A percentile compares a stretch with the other conserved stretches of the same genome.
These are phyloP conservation scores for Asterochloris erici DNA, from an alignment of 139 green algal genomes.

Conservation along the genomic window DNA sequence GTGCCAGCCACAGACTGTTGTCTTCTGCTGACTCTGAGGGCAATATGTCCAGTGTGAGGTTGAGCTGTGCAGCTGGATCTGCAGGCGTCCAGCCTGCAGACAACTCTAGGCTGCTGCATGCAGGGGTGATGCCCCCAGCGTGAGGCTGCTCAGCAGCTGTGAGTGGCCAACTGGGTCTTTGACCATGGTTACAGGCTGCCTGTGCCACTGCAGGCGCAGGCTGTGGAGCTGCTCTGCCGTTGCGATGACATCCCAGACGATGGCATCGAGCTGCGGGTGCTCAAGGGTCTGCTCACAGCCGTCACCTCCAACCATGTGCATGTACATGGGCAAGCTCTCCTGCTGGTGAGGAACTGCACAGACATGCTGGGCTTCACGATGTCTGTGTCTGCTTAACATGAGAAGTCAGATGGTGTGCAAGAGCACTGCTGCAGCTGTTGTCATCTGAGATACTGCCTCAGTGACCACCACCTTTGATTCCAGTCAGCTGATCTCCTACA, in stretches of 20 bases:
- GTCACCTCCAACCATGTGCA: conserved; percentile 77
- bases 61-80: conserved; percentile 5
- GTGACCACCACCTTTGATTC: too few species aligned
- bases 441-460: too few species aligned
- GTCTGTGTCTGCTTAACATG: background rate
- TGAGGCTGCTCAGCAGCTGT: background rate
- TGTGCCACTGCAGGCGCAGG: conserved; percentile 49
- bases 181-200: background rate
- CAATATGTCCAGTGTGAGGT: too few species aligned
- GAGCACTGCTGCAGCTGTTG: too few species aligned
- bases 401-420: too few species aligned
- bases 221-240: conserved; percentile 75
- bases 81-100: background rate
- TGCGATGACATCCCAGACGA: conserved; percentile 94
- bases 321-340: conserved; percentile 73
- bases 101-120: background rate
- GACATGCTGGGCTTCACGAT: background rate
- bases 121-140: background rate
- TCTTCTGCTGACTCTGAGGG: too few species aligned
- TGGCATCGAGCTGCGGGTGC: conserved; percentile 84
- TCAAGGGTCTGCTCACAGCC: conserved; percentile 86
- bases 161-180: background rate
- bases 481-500: background rate
- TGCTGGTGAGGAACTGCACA: conserved; percentile 28
- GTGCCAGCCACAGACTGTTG: too few species aligned